Conservation (phyloP, 164 flowering plant species). For the Saururus chinensis region DNA sequence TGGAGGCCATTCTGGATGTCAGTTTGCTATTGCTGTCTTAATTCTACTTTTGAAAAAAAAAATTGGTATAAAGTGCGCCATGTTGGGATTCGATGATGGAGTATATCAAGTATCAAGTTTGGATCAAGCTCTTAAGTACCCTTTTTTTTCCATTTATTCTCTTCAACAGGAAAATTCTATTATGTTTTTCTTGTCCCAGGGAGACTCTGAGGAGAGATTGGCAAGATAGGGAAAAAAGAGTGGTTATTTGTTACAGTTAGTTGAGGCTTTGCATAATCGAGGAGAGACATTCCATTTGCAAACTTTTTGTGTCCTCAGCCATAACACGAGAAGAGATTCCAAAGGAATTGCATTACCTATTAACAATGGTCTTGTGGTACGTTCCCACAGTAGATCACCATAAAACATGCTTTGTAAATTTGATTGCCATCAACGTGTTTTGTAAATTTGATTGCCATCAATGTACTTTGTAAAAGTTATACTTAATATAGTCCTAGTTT, state of each 20-base stretch:
- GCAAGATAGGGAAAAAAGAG: conserved; percentile 13
- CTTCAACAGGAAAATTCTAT: conserved; percentile 12
- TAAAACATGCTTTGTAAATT: too few relatives aligned
- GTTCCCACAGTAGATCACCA: too few relatives aligned
- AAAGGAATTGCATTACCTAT: conserved; percentile 56
- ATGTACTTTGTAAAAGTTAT: too few relatives aligned
- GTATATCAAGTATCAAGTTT: conserved; percentile 40
- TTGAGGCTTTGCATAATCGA: conserved; percentile 41
- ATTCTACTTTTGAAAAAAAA: neutral
- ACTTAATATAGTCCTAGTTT: too few relatives aligned
- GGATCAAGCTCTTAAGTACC: too few relatives aligned
- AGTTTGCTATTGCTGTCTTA: conserved; percentile 5
- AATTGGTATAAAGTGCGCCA: too few relatives aligned
- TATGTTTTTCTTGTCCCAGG: conserved; percentile 37
- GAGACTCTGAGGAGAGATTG: conserved; percentile 10
- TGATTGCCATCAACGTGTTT: too few relatives aligned
- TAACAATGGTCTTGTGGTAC: conserved; percentile 66
- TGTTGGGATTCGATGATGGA: conserved; percentile 70
- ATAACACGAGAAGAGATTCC: conserved; percentile 69
- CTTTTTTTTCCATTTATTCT: too few relatives aligned
- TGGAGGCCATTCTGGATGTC: conserved; percentile 56
- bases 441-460: too few relatives aligned
- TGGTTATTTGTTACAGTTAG: conserved; percentile 62
- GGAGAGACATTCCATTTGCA: conserved; percentile 47
- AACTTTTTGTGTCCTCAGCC: conserved; percentile 61